Evolutionary conservation across 1,139 yeast species (phyloP).

Genomic region (Candida glucosophila): DNA sequence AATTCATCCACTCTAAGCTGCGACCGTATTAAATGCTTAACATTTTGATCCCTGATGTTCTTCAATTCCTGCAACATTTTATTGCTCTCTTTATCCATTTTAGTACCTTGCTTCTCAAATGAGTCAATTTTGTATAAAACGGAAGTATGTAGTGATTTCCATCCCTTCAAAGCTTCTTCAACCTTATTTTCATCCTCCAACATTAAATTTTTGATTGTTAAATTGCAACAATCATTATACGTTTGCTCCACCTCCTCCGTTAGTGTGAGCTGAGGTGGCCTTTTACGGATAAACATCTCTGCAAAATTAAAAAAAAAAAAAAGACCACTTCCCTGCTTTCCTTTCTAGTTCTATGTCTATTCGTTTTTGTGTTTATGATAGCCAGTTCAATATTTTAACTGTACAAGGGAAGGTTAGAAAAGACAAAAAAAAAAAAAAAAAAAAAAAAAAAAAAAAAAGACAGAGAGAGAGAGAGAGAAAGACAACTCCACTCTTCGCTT

Average conservation of each 20-base stretch:
- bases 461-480: no score
- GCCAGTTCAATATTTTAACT: no score
- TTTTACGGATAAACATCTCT: slow-evolving; percentile 42
- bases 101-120: slow-evolving; percentile 36
- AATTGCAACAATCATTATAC: slow-evolving; percentile 54
- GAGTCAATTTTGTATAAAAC: slow-evolving; percentile 47
- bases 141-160: slow-evolving; percentile 61
- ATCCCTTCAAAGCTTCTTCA: slow-evolving; percentile 56
- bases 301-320: no score
- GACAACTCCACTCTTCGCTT: no score
- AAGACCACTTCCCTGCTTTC: no score
- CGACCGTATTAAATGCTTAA: slow-evolving; percentile 35
- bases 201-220: slow-evolving; percentile 46
- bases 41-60: slow-evolving; percentile 44
- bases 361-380: no score
- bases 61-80: slow-evolving; percentile 36
- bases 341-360: no score
- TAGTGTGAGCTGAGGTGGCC: slow-evolving; percentile 44
- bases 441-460: no score
- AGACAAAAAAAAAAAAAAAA: no score
- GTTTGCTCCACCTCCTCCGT: slow-evolving; percentile 51
- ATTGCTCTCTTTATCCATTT: slow-evolving; percentile 33
- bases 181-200: slow-evolving; percentile 47
- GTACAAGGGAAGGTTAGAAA: no score
- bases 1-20: slow-evolving; percentile 35